Conservation (phyloP, 306 rosid genomes). For the Vicia sativa region DNA sequence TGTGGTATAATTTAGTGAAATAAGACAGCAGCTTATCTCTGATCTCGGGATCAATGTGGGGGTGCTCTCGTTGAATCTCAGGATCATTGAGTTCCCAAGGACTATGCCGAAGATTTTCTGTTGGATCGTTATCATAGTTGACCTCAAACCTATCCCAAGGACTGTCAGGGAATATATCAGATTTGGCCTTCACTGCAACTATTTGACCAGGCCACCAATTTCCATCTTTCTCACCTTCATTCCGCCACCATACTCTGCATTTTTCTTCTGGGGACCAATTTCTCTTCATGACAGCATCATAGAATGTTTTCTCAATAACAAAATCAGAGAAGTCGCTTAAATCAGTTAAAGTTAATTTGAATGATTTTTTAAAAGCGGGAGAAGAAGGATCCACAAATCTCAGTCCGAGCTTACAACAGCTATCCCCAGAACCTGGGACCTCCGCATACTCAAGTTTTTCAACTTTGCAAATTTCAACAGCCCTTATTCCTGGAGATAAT, state of each 20-base stretch:
- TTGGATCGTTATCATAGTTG: constrained; percentile 55
- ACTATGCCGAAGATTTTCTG: constrained; percentile 59
- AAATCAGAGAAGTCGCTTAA: constrained; percentile 71
- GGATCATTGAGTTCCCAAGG: constrained; percentile 85
- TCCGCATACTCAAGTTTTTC: constrained; percentile 62
- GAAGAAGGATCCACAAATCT: constrained; percentile 67
- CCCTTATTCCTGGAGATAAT: constrained; percentile 46
- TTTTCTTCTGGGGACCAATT: constrained; percentile 73
- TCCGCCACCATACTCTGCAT: constrained; percentile 87
- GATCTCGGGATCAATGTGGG: constrained; percentile 60
- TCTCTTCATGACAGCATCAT: constrained; percentile 64
- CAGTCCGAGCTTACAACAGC: constrained; percentile 76
- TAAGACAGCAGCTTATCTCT: constrained; percentile 66
- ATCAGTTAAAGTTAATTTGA: constrained; percentile 71
- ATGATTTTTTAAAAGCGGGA: constrained; percentile 42
- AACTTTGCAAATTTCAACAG: constrained; percentile 80
- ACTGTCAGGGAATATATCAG: constrained; percentile 74
- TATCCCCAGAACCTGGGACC: constrained; percentile 77
- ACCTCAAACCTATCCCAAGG: constrained; percentile 77
- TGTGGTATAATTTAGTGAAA: constrained; percentile 55
- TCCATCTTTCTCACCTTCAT: constrained; percentile 60
- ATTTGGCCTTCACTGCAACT: constrained; percentile 51
- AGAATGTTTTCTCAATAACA: constrained; percentile 79
- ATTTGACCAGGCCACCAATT: constrained; percentile 77
- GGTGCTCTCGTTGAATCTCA: constrained; percentile 53